Evolutionary conservation across 2,329 filamentous ascomycete genomes (phyloP), one percentile per base, ranked within the genome.

Genomic region (Phoma sp.): DNA sequence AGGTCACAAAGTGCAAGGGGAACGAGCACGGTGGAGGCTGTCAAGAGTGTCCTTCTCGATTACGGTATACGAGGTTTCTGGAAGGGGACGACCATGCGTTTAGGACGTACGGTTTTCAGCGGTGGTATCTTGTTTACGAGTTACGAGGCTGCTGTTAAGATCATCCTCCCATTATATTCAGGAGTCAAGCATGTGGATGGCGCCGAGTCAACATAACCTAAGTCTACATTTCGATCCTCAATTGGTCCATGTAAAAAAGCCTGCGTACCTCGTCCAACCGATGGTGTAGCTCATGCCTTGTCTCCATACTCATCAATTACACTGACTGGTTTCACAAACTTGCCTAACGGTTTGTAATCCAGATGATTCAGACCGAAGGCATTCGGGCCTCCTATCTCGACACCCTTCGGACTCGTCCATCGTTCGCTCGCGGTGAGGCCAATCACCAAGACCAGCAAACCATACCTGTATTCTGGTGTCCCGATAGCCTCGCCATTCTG

Each of bases 21-120:
- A 4, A 82, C 83, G 2, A 83, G 80, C 1, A 85, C 85, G 2
- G 70, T 76, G 0, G 84, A 88, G 57, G 85, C 86, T 0, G 76
- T 86, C 3, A 76, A 73, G 45, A 81, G 79, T 47, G 78, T 89
- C 4, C 68, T 85, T 47, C 69, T 74, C 0, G 85, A 88, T 60
- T 81, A 83, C 58, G 87, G 87, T 0, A 60, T 88, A 2, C 78
- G 76, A 35, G 86, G 83, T 0, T 85, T 89, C 57, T 90, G 87
- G 87, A 84, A 82, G 55, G 87, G 87, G 0, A 89, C 86, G 31
- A 84, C 85, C 0, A 89, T 90, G 87, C 78, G 88, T 51, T 66
- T 90, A 22, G 86, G 86, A 0, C 73, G 87, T 57, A 81, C 87
- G 3, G 79, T 89, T 0, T 80, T 89, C 39, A 86, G 84, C 61